These are phyloP conservation scores for Aspergillus homomorphus DNA, from an alignment of 495 filamentous ascomycete genomes.

Conservation along the genomic window DNA sequence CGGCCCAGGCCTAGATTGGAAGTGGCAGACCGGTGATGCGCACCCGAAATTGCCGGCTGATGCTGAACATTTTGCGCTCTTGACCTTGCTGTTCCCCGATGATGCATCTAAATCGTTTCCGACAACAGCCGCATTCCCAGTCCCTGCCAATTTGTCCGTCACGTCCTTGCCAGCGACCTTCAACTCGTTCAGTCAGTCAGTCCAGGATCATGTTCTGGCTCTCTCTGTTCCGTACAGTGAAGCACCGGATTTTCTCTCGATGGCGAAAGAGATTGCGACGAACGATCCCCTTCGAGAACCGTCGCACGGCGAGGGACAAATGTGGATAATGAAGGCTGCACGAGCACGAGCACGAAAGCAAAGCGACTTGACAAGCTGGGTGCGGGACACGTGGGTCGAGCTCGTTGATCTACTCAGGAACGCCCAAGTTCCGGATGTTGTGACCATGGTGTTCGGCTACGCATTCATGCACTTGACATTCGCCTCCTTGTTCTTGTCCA, in stretches of 20 bases:
- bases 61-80: not conserved
- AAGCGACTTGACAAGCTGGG: not conserved
- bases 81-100: not conserved
- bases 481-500: slow-evolving; percentile 9
- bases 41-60: not conserved
- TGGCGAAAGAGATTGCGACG: not conserved
- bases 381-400: not conserved
- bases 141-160: slow-evolving; percentile 1
- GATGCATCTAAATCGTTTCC: not conserved
- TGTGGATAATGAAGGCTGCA: not conserved
- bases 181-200: not conserved
- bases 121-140: not conserved
- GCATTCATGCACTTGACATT: slow-evolving; percentile 11
- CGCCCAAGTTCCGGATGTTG: slow-evolving; percentile 1
- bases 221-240: not conserved
- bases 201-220: not conserved
- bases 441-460: slow-evolving; percentile 5
- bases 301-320: not conserved
- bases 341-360: not conserved
- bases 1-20: slow-evolving; percentile 1
- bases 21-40: not conserved
- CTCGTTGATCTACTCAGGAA: slow-evolving; percentile 6
- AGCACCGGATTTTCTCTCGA: not conserved
- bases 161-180: not conserved
- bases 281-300: not conserved